Evolutionary conservation across 2,329 filamentous ascomycete species (phyloP), one percentile per base, ranked within the genome.

Genomic region (Amylocarpus encephaloides): DNA sequence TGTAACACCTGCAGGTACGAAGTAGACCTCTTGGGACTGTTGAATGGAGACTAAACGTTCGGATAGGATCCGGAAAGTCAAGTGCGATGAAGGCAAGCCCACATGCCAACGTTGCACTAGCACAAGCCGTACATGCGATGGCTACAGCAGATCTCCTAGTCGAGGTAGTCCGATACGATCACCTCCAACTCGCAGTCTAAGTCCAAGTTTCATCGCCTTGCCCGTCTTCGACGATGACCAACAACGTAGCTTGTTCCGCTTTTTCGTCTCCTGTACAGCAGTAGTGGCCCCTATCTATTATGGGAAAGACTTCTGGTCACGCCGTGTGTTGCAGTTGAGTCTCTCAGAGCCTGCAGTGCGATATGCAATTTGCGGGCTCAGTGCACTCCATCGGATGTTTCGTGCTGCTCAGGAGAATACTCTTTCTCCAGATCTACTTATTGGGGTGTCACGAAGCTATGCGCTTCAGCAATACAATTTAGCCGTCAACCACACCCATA

Each of bases 71-170:
- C 50, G 56, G 12, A 52, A 47, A 18, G 40, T 63, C 2, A 61
- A 62, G 26, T 62, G 56, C 32, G 60, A 63, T 46, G 58, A 63
- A 50, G 43, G 45, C 2, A 55, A 51, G 30, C 59, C 60, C 16
- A 30, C 10, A 36, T 62, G 58, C 44, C 19, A 26, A 10, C 48
- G 55, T 19, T 63, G 58, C 43, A 45, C 48, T 10, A 52, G 43
- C 6, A 50, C 50, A 10, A 53, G 55, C n/a, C 46, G 52, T 11
- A 51, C 41, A 36, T 62, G 59, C 50, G 60, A 58, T 38, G 55
- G 57, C 6, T 62, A 62, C 33, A 15, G 16, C 43, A 35, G 19
- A 18, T 46, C 32, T 33, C 16, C 41, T 16, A 11, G 13, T 15
- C 29, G 26, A 29, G 12, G 29, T 11, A 12, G 41, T 18, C 7